These are phyloP conservation scores for Salix viminalis DNA, from an alignment of 345 rosid species.

Conservation along the genomic window DNA sequence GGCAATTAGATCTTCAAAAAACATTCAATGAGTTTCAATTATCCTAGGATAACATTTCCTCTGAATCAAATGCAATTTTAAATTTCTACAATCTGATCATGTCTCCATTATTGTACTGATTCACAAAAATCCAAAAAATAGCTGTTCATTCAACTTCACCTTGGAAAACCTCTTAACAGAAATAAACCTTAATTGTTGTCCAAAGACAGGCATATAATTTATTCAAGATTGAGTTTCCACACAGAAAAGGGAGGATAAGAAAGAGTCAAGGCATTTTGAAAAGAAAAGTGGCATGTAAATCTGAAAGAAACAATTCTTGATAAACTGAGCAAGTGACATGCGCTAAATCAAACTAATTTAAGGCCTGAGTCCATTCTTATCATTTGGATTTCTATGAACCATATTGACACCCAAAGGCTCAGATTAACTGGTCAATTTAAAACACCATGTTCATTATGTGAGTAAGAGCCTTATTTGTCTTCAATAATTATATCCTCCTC, in stretches of 20 bases:
- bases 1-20: background rate
- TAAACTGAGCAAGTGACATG: background rate
- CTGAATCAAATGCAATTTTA: background rate
- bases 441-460: background rate
- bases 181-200: background rate
- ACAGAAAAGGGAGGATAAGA: background rate
- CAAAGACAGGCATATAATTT: background rate
- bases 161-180: background rate
- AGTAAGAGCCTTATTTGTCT: background rate
- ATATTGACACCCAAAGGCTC: background rate
- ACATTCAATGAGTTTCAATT: background rate
- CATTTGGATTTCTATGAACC: background rate
- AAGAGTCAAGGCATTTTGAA: background rate
- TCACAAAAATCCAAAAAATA: background rate
- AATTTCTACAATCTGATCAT: background rate
- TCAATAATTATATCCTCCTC: background rate
- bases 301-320: background rate
- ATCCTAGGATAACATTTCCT: background rate
- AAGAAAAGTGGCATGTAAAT: background rate
- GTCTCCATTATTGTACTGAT: background rate
- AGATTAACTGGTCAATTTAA: background rate
- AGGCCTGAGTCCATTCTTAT: background rate
- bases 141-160: background rate
- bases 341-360: background rate
- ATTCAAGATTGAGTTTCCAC: background rate